Base-by-base conservation (phyloP, 2,329 filamentous ascomycete genomes). In the Scolecobasidium constrictum region DNA sequence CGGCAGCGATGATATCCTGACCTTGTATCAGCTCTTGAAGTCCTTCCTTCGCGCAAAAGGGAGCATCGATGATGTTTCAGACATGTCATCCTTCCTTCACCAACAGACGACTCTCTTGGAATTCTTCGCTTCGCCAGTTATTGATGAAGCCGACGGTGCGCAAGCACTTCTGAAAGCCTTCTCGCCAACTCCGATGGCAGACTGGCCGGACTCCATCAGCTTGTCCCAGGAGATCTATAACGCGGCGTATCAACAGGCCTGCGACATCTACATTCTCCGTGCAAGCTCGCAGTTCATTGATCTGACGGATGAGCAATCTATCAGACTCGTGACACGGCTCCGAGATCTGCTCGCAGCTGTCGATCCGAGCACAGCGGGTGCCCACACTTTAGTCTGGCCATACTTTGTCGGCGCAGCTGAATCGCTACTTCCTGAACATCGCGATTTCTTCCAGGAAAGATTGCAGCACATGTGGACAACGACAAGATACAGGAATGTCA, bases 1-100 rank as follows among this genome's bases (percentile, higher is more conserved):
- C 0, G 63, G 61, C 1, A 60, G 61, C 3, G 53, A 53, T 16
- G 63, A 65, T 41, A 41, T 41, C 13, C 21, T 41, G 38, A 28
- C 38, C 21, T n/a, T 34, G 12, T 9, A 28, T 4, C 28, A 20
- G 16, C 28, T 28, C 12, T 34, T 41, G 28, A 26, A 21, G 7
- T 31, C 22, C 21, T 41, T 41, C 18, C 22, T 39, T 4, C 7
- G 23, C 18, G 3, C 15, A 39, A 4, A 15, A 5, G 22, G 22
- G 18, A 31, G 26, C n/a, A 31, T n/a, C 9, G 26, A 7, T 31
- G 26, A 31, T n/a, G 26, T 7, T 31, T 31, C 26, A n/a, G 26
- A n/a, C 26, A 7, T 31, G 9, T 7, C 26, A 9, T 31, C 26
- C 9, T 31, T 31, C 26, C n/a, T 7, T 31, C 26, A 31, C 9